phyloP scores from a whole-genome alignment of 31 red algal species.

The Bonnemaisonia californica region DNA sequence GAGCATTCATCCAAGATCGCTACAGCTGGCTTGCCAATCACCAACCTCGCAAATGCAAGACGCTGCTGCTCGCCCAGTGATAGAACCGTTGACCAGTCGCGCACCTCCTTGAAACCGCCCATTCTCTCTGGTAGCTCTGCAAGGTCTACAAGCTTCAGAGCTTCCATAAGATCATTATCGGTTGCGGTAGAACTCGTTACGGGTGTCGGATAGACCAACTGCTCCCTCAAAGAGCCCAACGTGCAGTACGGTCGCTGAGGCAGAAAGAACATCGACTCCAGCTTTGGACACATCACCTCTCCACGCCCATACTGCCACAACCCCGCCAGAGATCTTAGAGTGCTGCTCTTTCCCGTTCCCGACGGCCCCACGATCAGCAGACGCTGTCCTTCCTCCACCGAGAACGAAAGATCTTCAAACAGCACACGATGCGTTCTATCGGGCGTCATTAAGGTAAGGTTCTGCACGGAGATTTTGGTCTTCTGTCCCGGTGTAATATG shows the following conservation, averaged over 20 bases:
- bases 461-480: conserved; percentile 52
- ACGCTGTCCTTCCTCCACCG: conserved; percentile 65
- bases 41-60: conserved; percentile 81
- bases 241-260: conserved; percentile 95
- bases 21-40: conserved; percentile 67
- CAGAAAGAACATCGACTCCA: conserved; percentile 82
- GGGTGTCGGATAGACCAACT: conserved; percentile 86
- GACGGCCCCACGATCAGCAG: conserved; percentile 89
- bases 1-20: conserved; percentile 93
- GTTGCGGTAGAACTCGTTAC: not conserved
- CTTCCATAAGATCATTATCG: conserved; percentile 48
- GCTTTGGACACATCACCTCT: conserved; percentile 52
- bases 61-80: conserved; percentile 98
- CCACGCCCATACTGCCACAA: conserved; percentile 84
- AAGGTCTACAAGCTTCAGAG: conserved; percentile 63
- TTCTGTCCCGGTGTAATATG: conserved; percentile 24
- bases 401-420: conserved; percentile 68
- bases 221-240: conserved; percentile 84
- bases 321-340: conserved; percentile 85
- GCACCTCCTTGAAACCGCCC: conserved; percentile 68
- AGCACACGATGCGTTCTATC: conserved; percentile 61
- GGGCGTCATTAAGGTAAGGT: conserved; percentile 81
- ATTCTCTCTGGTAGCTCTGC: conserved; percentile 61
- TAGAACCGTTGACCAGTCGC: conserved; percentile 82
- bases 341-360: conserved; percentile 86